Conservation (phyloP, 345 rosid genomes). For the Mallotus nudiflorus region DNA sequence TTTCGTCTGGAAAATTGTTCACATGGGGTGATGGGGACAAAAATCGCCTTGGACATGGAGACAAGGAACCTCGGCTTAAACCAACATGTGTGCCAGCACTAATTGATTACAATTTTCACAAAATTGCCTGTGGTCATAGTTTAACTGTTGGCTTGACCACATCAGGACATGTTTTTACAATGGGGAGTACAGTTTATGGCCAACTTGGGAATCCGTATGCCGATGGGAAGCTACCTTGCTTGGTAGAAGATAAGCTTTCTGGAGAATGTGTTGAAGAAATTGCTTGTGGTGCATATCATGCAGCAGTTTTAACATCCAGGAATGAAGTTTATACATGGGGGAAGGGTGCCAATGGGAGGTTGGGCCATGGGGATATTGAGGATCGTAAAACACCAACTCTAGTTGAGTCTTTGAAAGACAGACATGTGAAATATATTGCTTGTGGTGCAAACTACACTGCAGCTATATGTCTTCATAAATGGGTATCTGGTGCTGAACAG, state of each 20-base stretch:
- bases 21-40: slow-evolving; percentile 99
- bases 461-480: slow-evolving; percentile 89
- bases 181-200: slow-evolving; percentile 95
- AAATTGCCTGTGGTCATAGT: slow-evolving; percentile 92
- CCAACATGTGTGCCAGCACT: slow-evolving; percentile 92
- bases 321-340: slow-evolving; percentile 97
- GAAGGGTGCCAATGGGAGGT: slow-evolving; percentile 93
- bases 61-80: slow-evolving; percentile 80
- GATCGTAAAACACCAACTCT: slow-evolving; percentile 78
- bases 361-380: slow-evolving; percentile 92
- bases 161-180: slow-evolving; percentile 69
- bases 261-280: slow-evolving; percentile 83
- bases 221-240: slow-evolving; percentile 77
- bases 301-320: slow-evolving; percentile 71
- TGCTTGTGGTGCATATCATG: slow-evolving; percentile 89
- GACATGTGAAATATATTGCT: slow-evolving; percentile 76
- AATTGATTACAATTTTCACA: slow-evolving; percentile 73
- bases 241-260: slow-evolving; percentile 64
- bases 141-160: slow-evolving; percentile 89
- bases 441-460: slow-evolving; percentile 90
- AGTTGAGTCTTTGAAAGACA: slow-evolving; percentile 82
- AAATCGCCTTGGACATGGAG: slow-evolving; percentile 93
- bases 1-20: slow-evolving; percentile 82
- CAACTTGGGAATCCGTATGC: slow-evolving; percentile 86
- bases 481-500: slow-evolving; percentile 92